Evolutionary conservation across 2,329 filamentous ascomycete genomes (phyloP), one percentile per base, ranked within the genome.

Genomic region (Beauveria sp.): DNA sequence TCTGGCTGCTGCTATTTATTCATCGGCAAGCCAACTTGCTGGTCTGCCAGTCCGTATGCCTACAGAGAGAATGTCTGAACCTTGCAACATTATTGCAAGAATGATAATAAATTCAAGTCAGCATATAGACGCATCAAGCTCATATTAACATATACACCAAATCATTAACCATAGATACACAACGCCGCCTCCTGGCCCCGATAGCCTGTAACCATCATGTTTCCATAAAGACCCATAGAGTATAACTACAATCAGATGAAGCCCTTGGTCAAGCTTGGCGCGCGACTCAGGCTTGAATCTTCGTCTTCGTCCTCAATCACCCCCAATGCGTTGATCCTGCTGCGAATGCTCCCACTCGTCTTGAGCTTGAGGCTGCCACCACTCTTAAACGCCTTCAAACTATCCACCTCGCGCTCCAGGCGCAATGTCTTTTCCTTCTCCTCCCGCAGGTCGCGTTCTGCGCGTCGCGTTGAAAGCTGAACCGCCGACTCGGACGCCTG

Each of bases 361-460:
- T 43, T 57, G 42, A 57, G 34, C 30, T 24, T 38, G 20, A 54
- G 20, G 12, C 43, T 49, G 7, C 68, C 68, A 4, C 73, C 72
- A 10, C 75, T 76, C 72, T 82, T 86, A 30, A 93, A 76, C 66
- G 88, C 90, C 72, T 93, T 96, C 84, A 88, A 90, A 2, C 86
- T 86, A 67, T 96, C 92, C 9, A 97, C 75, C 74, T 98, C 93
- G 53, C 92, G 85, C 75, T 97, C 93, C n/a, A 98, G 79, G 38
- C 88, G 82, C 30, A 93, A 77, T 1, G 80, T 82, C 75, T 89
- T 93, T 75, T 98, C 95, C 64, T 84, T 86, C 75, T 96, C 93
- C 73, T 97, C 91, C 7, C 91, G 84, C 18, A 97, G 81, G 70
- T 98, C 93, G 49, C 93, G 86, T 74, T 99, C 93, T 18, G 91